Conservation (phyloP, 139 green algal genomes). For the Prasinococcaceae sp. region DNA sequence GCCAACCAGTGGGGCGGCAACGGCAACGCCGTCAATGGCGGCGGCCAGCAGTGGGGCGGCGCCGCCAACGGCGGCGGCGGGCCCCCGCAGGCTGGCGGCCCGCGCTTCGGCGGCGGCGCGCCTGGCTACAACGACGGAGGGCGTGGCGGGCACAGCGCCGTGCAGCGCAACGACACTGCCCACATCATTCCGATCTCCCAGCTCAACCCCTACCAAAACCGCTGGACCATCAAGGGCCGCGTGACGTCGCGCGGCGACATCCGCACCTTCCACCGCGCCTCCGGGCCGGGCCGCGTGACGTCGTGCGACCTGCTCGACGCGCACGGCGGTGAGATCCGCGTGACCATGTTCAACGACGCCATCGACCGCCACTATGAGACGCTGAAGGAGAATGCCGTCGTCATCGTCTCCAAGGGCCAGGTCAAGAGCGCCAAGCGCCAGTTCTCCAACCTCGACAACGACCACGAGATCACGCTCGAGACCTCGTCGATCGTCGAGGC, state of each 20-base stretch:
- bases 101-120: constrained; percentile 19
- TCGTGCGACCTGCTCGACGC: constrained; percentile 77
- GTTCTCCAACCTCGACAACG: constrained; percentile 61
- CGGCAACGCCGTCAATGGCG: too few relatives aligned
- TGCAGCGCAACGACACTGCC: constrained; percentile 33
- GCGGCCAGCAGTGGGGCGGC: neutral
- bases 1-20: too few relatives aligned
- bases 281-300: constrained; percentile 80
- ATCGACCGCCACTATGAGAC: constrained; percentile 22
- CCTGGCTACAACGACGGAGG: constrained; percentile 14
- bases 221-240: constrained; percentile 84
- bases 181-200: constrained; percentile 65
- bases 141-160: too few relatives aligned
- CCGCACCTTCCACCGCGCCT: constrained; percentile 53
- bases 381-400: constrained; percentile 38
- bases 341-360: constrained; percentile 53
- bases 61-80: neutral
- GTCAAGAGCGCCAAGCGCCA: constrained; percentile 39
- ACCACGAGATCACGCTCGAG: constrained; percentile 86
- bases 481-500: constrained; percentile 23
- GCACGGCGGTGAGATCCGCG: constrained; percentile 60
- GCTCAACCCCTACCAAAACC: constrained; percentile 82
- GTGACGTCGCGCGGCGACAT: constrained; percentile 65
- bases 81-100: too few relatives aligned
- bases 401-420: constrained; percentile 63